These are phyloP conservation scores for Sporothrix inflata DNA, from an alignment of 2,329 filamentous ascomycete species.

Conservation along the genomic window DNA sequence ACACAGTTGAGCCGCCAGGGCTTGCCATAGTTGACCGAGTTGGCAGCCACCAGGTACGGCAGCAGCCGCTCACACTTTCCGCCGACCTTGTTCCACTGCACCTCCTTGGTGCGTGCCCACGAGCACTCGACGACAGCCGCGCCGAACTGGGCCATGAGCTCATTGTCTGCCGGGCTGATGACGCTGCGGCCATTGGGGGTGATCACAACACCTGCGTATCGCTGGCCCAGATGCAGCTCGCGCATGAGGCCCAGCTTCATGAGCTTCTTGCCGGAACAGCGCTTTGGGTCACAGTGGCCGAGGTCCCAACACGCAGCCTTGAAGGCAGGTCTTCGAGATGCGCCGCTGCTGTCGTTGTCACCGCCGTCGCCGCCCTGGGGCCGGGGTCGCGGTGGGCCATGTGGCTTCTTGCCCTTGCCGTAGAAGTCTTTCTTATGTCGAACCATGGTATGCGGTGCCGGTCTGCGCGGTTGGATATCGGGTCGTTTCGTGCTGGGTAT, in stretches of 20 bases:
- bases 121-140: constrained; percentile 97
- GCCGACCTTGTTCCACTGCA: constrained; percentile 88
- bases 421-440: constrained; percentile 92
- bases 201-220: constrained; percentile 88
- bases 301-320: constrained; percentile 98
- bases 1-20: constrained; percentile 96
- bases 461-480: not conserved
- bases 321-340: constrained; percentile 56
- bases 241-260: constrained; percentile 94
- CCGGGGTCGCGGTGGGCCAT: constrained; percentile 59
- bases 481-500: not conserved
- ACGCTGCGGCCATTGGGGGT: constrained; percentile 90
- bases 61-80: constrained; percentile 89
- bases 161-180: constrained; percentile 79
- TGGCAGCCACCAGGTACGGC: constrained; percentile 94
- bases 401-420: constrained; percentile 72
- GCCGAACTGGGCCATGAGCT: constrained; percentile 82
- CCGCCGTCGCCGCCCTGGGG: constrained; percentile 39
- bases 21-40: constrained; percentile 95
- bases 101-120: constrained; percentile 89
- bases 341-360: constrained; percentile 39
- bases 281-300: constrained; percentile 94
- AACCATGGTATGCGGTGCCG: constrained; percentile 64
- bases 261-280: constrained; percentile 92
- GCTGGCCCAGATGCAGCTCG: constrained; percentile 87